phyloP scores from a whole-genome alignment of 768 basidiomycete genomes.

The Hydnum rufescens region DNA sequence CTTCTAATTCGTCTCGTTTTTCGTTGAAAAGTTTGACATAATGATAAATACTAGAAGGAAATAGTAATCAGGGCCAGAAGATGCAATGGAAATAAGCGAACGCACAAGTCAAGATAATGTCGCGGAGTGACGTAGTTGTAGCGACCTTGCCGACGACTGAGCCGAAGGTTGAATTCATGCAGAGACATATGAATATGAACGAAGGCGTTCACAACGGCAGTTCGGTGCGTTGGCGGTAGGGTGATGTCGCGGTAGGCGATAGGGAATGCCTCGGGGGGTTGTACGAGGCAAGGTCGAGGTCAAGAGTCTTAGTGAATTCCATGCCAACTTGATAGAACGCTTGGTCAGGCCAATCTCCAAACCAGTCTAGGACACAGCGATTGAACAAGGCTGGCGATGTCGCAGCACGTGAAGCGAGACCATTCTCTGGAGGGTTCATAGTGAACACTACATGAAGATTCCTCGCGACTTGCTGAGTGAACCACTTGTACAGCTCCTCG shows the following conservation, averaged over 20 bases:
- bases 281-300: conserved; percentile 76
- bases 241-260: conserved; percentile 67
- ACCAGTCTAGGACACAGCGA: conserved; percentile 98
- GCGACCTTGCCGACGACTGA: conserved; percentile 84
- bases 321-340: conserved; percentile 95
- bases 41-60: conserved; percentile 63
- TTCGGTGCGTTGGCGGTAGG: conserved; percentile 76
- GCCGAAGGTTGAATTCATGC: conserved; percentile 70
- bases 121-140: conserved; percentile 94
- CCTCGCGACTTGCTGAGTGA: conserved; percentile 93
- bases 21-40: conserved; percentile 89
- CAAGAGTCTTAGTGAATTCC: conserved; percentile 88
- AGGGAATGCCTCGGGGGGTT: conserved; percentile 69
- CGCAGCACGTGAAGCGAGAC: conserved; percentile 84
- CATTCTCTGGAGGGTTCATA: conserved; percentile 96
- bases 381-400: conserved; percentile 98
- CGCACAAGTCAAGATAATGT: conserved; percentile 97
- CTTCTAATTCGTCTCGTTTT: conserved; percentile 93
- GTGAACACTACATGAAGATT: conserved; percentile 98
- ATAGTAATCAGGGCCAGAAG: conserved; percentile 7
- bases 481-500: conserved; percentile 96
- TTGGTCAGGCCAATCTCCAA: conserved; percentile 98
- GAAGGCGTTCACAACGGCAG: conserved; percentile 81
- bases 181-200: conserved; percentile 82
- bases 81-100: conserved; percentile 10